Evolutionary conservation across 2,329 filamentous ascomycete genomes (phyloP).

Genomic region (Seiridium unicorne): DNA sequence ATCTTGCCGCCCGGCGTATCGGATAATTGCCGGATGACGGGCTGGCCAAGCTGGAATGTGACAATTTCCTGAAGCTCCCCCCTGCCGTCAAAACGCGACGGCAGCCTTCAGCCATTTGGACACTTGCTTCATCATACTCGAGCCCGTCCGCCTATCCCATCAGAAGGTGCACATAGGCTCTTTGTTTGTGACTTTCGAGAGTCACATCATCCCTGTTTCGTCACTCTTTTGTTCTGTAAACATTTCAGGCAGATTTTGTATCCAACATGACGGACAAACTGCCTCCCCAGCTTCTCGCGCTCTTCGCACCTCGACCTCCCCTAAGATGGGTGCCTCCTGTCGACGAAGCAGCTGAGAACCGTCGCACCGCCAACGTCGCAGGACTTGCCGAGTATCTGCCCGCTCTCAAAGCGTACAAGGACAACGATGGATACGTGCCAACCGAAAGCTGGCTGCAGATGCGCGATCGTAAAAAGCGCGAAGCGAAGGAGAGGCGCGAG

Average conservation of each 20-base stretch:
- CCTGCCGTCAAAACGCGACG: background rate
- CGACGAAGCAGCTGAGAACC: constrained; percentile 81
- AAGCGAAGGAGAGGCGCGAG: constrained; percentile 71
- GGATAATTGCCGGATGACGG: background rate
- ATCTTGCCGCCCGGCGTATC: background rate
- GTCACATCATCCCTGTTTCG: background rate
- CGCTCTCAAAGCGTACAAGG: constrained; percentile 73
- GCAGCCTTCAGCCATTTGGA: background rate
- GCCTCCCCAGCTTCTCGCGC: constrained; percentile 84
- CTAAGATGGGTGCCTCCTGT: constrained; percentile 83
- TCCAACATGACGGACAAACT: constrained; percentile 90
- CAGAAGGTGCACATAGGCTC: background rate
- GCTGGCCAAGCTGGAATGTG: background rate
- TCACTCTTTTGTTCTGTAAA: background rate
- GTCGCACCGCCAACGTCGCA: constrained; percentile 69
- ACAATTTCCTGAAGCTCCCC: background rate
- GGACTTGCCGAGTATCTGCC: constrained; percentile 76
- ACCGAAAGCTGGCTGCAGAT: constrained; percentile 93
- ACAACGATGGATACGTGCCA: constrained; percentile 72
- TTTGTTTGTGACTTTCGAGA: constrained; percentile 1
- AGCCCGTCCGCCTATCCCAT: background rate
- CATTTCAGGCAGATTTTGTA: background rate
- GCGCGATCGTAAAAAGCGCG: constrained; percentile 77
- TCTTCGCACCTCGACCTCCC: constrained; percentile 92
- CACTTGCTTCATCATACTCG: background rate